These are phyloP conservation scores for Coprinellus micaceus DNA, from an alignment of 768 basidiomycete species.

Conservation along the genomic window DNA sequence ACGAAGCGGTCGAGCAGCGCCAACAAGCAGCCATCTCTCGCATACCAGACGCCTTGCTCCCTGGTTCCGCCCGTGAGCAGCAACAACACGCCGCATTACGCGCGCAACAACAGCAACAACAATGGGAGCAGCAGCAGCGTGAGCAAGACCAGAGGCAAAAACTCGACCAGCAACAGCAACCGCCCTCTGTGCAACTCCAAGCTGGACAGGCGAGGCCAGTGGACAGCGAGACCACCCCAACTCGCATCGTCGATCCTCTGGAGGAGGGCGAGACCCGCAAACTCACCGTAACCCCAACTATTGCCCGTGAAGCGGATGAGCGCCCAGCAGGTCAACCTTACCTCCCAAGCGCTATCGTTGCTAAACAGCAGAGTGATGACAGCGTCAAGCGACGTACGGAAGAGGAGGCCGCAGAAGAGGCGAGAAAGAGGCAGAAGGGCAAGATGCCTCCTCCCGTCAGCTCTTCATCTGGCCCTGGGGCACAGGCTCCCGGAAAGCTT, in stretches of 20 bases:
- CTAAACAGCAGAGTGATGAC: constrained; percentile 26
- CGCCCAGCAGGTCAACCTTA: constrained; percentile 23
- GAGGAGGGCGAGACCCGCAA: constrained; percentile 72
- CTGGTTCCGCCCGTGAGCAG: constrained; percentile 30
- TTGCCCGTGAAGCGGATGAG: constrained; percentile 56
- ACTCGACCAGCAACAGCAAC: constrained; percentile 29
- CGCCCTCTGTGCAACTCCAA: constrained; percentile 20
- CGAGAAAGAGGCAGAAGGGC: constrained; percentile 46
- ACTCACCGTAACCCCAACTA: constrained; percentile 72
- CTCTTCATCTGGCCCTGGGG: constrained; percentile 27
- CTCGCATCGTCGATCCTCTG: constrained; percentile 53
- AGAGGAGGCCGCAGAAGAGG: constrained; percentile 37
- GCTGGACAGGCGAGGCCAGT: constrained; percentile 41
- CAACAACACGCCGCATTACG: constrained; percentile 28
- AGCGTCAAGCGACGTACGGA: constrained; percentile 47
- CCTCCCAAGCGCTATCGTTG: constrained; percentile 30
- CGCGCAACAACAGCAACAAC: constrained; percentile 24
- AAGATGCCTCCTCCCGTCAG: constrained; percentile 47
- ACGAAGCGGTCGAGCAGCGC: constrained; percentile 45
- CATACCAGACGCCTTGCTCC: constrained; percentile 34
- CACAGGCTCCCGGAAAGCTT: constrained; percentile 35
- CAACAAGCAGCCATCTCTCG: constrained; percentile 22
- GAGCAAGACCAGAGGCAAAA: constrained; percentile 24
- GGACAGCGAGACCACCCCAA: constrained; percentile 36
- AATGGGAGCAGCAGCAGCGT: constrained; percentile 29